Base-by-base conservation (phyloP, 305 asterid genomes). In the Solanum hybrid region DNA sequence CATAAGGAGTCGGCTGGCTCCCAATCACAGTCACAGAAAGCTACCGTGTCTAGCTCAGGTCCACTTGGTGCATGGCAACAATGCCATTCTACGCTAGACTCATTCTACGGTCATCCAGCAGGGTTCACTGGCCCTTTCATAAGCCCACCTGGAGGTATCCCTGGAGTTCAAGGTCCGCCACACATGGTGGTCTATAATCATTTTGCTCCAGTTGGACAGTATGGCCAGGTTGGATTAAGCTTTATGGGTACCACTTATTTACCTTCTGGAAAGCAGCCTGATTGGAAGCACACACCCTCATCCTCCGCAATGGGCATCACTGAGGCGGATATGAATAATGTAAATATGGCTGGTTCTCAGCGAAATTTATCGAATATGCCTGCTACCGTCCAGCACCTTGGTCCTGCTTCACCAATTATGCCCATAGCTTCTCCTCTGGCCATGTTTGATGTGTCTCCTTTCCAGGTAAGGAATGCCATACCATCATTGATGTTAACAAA, bases 121-220 rank as follows among this genome's bases (percentile, higher is more conserved):
- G 99, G 98, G 88, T 98, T 92, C 92, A 89, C 96, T 10, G 97
- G 98, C 81, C 97, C 97, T 19, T 96, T 95, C 91, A 92, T 97
- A 81, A 93, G 95, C 89, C 95, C 97, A 10, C 96, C 98, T 89
- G 96, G 98, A 89, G 96, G 97, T 78, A 95, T 97, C 90, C 95
- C 96, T 86, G 99, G 99, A 88, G 98, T 96, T 91, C 98, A 95
- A 90, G 99, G 97, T 12, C 95, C 97, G 35, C 98, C 99, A 2
- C 99, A 97, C 90, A 96, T 98, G 99, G 99, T 97, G 91, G 98
- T 98, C 81, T 98, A 96, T 88, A 97, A 98, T 90, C 99, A 97
- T 94, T 98, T 96, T 95, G 96, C 98, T 86, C 99, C 99, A 14
- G 98, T 96, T 88, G 98, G 98, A 89, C 99, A 96, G 90, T 98